phyloP scores from a whole-genome alignment of 768 basidiomycete species.

The Cyclocybe cylindracea region DNA sequence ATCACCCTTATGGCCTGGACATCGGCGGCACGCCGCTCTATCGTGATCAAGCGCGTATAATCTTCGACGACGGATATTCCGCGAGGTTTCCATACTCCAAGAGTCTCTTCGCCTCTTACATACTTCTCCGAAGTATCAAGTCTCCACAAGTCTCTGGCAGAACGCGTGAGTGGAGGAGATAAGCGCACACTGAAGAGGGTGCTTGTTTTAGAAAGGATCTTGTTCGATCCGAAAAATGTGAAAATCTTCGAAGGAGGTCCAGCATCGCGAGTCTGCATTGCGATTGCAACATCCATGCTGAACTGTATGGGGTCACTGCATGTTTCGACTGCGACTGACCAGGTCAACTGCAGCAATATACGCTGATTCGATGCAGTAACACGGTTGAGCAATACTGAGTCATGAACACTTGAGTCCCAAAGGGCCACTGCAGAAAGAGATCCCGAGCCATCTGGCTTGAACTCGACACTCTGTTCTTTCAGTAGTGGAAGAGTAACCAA shows the following conservation, averaged over 20 bases:
- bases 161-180: conserved; percentile 82
- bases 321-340: conserved; percentile 79
- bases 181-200: conserved; percentile 83
- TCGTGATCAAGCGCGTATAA: conserved; percentile 68
- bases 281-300: conserved; percentile 81
- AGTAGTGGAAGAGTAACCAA: conserved; percentile 74
- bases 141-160: conserved; percentile 89
- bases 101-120: conserved; percentile 86
- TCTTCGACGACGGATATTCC: conserved; percentile 91
- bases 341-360: conserved; percentile 75
- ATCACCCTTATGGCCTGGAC: conserved; percentile 88
- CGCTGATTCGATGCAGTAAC: conserved; percentile 80
- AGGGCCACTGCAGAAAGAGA: conserved; percentile 65
- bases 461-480: conserved; percentile 72
- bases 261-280: conserved; percentile 83
- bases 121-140: conserved; percentile 95
- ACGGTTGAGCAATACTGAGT: conserved; percentile 82
- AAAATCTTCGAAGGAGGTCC: conserved; percentile 78
- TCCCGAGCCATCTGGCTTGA: conserved; percentile 84
- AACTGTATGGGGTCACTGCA: conserved; percentile 89
- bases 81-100: conserved; percentile 84
- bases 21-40: conserved; percentile 79
- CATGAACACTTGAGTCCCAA: conserved; percentile 95
- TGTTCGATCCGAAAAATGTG: conserved; percentile 75
- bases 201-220: conserved; percentile 76